Evolutionary conservation across 2,329 filamentous ascomycete species (phyloP), one percentile per base, ranked within the genome.

Genomic region (Penicillium hesseltinei): DNA sequence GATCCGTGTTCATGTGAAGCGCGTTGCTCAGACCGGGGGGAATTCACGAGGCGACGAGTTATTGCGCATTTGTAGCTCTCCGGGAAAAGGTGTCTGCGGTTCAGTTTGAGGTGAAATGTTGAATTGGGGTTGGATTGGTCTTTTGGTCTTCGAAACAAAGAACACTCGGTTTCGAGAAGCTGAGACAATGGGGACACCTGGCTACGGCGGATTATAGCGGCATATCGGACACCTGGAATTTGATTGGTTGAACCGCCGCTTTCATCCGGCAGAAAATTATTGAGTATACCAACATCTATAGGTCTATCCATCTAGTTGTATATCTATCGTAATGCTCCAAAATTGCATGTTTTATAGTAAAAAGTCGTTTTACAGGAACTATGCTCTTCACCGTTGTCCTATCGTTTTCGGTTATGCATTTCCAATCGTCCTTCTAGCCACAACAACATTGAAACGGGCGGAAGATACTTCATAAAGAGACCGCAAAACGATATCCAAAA

Each of bases 141-240:
- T 51, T 56, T 52, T 19, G 27, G 29, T 31, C 23, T 21, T 50
- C 19, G 46, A 44, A 11, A 55, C 53, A 55, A 55, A 55, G 53
- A 51, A 43, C 39, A 23, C 23, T 50, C 33, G 21, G n/a, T 42
- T 46, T 42, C 29, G 44, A 40, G 33, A 42, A 33, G 51, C 52
- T 47, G 40, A 48, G 51, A 51, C 44, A 46, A 35, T 50, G 33
- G 21, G 55, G 35, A 51, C 44, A 33, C 23, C 25, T 23, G 29
- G 44, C 44, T 35, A 47, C 44, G 44, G 44, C 8, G 29, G 44
- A 4, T 4, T 5, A 47, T 11, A 47, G 29, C 13, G 44, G 8
- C 44, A 23, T 17, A 23, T 47, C 19, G 13, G 19, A 35, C 29
- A 23, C 0, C 7, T 8, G 8, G 19, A 4, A 35, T 23, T 10